These are phyloP conservation scores for Pilobolus umbonatus DNA, from an alignment of 192 early-diverging fungal genomes.

Conservation along the genomic window DNA sequence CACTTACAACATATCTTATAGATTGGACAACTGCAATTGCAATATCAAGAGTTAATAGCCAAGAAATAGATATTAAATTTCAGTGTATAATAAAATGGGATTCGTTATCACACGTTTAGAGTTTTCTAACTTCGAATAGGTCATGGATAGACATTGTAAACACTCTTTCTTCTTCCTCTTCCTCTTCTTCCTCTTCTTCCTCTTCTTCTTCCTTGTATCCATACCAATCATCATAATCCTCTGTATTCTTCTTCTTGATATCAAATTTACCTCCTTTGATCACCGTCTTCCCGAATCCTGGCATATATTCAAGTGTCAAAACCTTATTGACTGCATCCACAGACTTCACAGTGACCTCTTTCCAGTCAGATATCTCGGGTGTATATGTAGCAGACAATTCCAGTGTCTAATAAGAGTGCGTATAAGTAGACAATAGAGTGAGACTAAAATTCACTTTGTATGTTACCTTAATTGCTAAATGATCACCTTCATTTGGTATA, in stretches of 20 bases:
- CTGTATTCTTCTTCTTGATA: not conserved
- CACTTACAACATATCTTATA: not conserved
- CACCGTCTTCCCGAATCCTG: conserved; percentile 2
- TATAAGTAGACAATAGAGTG: not conserved
- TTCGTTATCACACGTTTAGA: not conserved
- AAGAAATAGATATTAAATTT: conserved; percentile 1
- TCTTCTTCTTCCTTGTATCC: not conserved
- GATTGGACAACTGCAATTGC: conserved; percentile 27
- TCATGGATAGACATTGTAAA: not conserved
- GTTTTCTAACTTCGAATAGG: conserved; percentile 12
- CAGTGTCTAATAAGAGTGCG: not conserved
- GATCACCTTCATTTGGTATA: not conserved
- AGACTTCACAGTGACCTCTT: not conserved
- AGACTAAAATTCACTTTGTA: not conserved
- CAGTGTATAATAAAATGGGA: not conserved
- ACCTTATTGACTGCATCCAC: not conserved
- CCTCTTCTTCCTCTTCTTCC: not conserved
- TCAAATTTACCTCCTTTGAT: conserved; percentile 15
- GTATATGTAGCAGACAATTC: conserved; percentile 8
- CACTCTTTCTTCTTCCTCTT: not conserved
- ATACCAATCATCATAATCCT: conserved; percentile 5
- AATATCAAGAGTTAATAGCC: conserved; percentile 20
- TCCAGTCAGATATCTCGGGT: conserved; percentile 12
- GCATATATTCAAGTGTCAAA: not conserved
- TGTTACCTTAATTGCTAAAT: conserved; percentile 10